Conservation (phyloP, 805 yeast species). For the Cyberlindnera suaveolens region DNA sequence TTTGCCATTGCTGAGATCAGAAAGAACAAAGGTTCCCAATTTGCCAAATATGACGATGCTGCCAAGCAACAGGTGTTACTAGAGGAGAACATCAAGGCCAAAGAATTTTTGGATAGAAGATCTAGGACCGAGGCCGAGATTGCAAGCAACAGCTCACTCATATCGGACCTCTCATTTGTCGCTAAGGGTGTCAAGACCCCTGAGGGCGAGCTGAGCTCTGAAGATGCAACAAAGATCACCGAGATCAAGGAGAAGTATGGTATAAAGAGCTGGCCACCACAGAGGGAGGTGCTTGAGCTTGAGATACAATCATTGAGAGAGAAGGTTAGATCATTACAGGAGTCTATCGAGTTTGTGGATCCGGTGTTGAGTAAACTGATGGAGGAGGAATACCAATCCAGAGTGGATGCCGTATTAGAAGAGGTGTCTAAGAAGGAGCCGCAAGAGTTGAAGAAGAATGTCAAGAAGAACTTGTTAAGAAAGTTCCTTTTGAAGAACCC, state of each 20-base stretch:
- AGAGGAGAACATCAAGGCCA: constrained; percentile 58
- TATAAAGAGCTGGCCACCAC: constrained; percentile 41
- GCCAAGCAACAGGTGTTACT: constrained; percentile 60
- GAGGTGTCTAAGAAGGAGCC: constrained; percentile 34
- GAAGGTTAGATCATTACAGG: constrained; percentile 21
- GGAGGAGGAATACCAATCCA: constrained; percentile 29
- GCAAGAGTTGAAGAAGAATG: constrained; percentile 38
- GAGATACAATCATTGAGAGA: constrained; percentile 29
- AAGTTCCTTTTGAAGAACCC: constrained; percentile 45
- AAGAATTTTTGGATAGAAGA: constrained; percentile 49
- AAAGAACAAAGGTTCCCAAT: constrained; percentile 85
- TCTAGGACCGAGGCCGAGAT: constrained; percentile 24
- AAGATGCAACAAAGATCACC: constrained; percentile 32
- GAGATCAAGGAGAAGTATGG: constrained; percentile 40
- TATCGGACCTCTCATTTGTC: constrained; percentile 27
- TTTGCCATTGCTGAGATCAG: constrained; percentile 92
- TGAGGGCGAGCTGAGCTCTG: constrained; percentile 25
- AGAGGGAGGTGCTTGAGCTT: constrained; percentile 32
- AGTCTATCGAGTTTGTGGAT: constrained; percentile 31
- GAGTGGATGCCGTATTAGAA: constrained; percentile 30
- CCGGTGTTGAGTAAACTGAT: constrained; percentile 30
- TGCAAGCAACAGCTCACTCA: constrained; percentile 23
- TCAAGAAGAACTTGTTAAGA: constrained; percentile 66
- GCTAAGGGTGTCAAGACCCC: constrained; percentile 19
- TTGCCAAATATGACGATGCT: constrained; percentile 68